Evolutionary conservation across 2,329 filamentous ascomycete species (phyloP).

Genomic region (Cordyceps fumosorosea): DNA sequence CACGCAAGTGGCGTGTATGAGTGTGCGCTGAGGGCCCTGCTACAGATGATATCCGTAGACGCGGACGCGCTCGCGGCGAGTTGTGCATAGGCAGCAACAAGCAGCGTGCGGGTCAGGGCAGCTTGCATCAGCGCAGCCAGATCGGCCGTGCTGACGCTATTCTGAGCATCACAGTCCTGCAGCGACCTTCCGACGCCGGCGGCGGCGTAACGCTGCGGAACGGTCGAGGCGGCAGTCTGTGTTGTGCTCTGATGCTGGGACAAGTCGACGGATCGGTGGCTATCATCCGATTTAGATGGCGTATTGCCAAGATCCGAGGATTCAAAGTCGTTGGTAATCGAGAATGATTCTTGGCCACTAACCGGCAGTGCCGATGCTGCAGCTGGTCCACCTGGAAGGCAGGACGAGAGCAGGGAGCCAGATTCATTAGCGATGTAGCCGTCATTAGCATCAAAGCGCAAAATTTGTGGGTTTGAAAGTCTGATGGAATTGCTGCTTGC

Average conservation of each 20-base stretch:
- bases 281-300: neutral
- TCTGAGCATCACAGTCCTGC: neutral
- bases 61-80: neutral
- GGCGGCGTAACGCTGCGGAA: neutral
- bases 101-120: neutral
- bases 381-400: neutral
- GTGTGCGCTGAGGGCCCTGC: neutral
- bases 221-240: neutral
- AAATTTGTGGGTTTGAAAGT: too few relatives aligned
- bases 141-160: neutral
- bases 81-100: neutral
- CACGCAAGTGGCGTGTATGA: neutral
- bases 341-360: neutral
- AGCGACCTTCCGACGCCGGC: neutral
- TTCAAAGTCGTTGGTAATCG: neutral
- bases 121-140: neutral
- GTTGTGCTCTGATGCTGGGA: neutral
- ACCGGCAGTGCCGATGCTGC: neutral
- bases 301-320: neutral
- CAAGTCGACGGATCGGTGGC: too few relatives aligned
- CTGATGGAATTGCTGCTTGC: too few relatives aligned
- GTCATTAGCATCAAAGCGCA: neutral
- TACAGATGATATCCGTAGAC: neutral
- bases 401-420: neutral
- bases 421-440: slow-evolving; percentile 5